A percentile compares a stretch with the other conserved stretches of the same genome.
Conservation (phyloP, 2,329 filamentous ascomycete genomes). For the Cordyceps farinosa region DNA sequence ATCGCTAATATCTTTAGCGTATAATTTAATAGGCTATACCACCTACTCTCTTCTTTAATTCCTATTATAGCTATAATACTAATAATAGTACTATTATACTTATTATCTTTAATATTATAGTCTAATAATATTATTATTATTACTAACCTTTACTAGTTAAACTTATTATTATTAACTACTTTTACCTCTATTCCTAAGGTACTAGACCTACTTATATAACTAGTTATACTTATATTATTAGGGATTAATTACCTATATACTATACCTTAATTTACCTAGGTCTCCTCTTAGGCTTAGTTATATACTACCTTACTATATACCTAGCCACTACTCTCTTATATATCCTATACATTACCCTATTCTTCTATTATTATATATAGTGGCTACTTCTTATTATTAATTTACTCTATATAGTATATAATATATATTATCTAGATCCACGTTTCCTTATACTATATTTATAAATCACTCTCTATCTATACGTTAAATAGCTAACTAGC, state of each 20-base stretch:
- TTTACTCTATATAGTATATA: background rate
- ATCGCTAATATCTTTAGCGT: background rate
- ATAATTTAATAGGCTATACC: background rate
- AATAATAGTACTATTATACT: conserved; percentile 5
- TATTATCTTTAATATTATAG: background rate
- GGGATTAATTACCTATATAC: background rate
- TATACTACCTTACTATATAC: background rate
- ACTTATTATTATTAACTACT: background rate
- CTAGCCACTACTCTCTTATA: background rate
- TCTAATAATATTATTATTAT: background rate
- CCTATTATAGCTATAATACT: background rate
- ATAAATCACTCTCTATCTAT: conserved; percentile 1
- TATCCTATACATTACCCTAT: background rate
- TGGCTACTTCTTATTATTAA: background rate
- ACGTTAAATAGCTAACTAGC: background rate
- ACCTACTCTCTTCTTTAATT: background rate
- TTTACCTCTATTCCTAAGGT: background rate
- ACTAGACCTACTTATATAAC: background rate
- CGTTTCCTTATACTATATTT: background rate
- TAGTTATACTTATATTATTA: background rate
- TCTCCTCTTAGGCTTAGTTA: background rate
- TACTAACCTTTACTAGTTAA: background rate
- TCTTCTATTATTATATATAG: background rate
- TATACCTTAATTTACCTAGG: background rate
- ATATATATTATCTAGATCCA: background rate